These are phyloP conservation scores for Tarenaya hassleriana DNA, from an alignment of 345 rosid genomes.

Conservation along the genomic window DNA sequence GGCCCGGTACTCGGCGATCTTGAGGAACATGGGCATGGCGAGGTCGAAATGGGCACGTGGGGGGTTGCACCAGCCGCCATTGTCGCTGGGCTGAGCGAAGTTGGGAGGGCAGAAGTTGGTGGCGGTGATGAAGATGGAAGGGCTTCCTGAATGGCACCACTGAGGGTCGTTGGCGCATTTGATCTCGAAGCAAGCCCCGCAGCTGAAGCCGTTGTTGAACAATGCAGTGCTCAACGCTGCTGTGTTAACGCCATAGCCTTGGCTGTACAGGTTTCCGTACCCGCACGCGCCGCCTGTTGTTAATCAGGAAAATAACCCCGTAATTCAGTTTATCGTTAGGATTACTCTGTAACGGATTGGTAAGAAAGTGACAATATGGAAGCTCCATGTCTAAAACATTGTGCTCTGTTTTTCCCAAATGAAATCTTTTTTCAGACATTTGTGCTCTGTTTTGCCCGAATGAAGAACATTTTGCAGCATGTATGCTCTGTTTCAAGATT, in stretches of 20 bases:
- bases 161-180: slow-evolving; percentile 53
- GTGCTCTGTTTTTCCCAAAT: too few relatives aligned
- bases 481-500: too few relatives aligned
- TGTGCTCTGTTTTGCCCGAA: too few relatives aligned
- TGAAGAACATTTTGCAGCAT: too few relatives aligned
- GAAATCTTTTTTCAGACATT: too few relatives aligned
- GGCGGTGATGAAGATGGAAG: slow-evolving; percentile 59
- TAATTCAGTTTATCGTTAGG: too few relatives aligned
- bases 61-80: slow-evolving; percentile 91
- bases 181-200: slow-evolving; percentile 68
- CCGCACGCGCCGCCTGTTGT: slow-evolving; percentile 86
- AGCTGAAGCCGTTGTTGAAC: slow-evolving; percentile 58
- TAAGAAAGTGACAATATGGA: too few relatives aligned
- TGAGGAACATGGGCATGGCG: slow-evolving; percentile 35
- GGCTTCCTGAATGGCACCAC: slow-evolving; percentile 67
- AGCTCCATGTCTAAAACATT: too few relatives aligned
- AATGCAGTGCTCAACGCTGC: slow-evolving; percentile 70
- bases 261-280: slow-evolving; percentile 63
- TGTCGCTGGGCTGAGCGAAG: slow-evolving; percentile 38
- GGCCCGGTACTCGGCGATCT: slow-evolving; percentile 55
- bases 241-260: slow-evolving; percentile 74
- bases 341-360: too few relatives aligned
- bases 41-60: slow-evolving; percentile 48
- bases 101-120: slow-evolving; percentile 74
- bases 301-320: background rate